A percentile compares a stretch with the other conserved stretches of the same genome.
These are phyloP conservation scores for Elaeis guineensis DNA, from an alignment of 176 grass and related monocot species.

Conservation along the genomic window DNA sequence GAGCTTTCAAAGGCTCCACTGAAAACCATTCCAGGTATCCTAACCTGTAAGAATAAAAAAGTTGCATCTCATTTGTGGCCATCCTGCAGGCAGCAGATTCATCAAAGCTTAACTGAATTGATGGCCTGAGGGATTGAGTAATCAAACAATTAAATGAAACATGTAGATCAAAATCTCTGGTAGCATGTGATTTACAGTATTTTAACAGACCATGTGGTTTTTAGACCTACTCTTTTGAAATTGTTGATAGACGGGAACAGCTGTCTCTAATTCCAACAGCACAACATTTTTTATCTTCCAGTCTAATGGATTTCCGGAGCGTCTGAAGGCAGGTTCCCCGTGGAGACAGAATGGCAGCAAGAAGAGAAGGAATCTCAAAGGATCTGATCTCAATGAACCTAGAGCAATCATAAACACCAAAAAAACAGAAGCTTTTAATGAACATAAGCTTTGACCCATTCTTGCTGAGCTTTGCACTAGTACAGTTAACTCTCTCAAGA, in stretches of 20 bases:
- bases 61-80: constrained; percentile 80
- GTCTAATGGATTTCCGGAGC: constrained; percentile 65
- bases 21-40: constrained; percentile 61
- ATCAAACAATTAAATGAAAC: constrained; percentile 10
- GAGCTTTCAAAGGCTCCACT: constrained; percentile 57
- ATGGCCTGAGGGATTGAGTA: constrained; percentile 56
- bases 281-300: constrained; percentile 81
- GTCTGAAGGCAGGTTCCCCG: constrained; percentile 71
- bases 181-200: not conserved
- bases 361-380: constrained; percentile 67
- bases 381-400: constrained; percentile 41
- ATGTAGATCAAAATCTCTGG: too few species aligned
- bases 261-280: constrained; percentile 51
- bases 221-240: constrained; percentile 86
- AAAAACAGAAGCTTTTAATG: constrained; percentile 29
- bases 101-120: constrained; percentile 72
- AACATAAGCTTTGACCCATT: constrained; percentile 59
- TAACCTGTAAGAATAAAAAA: constrained; percentile 56
- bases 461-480: constrained; percentile 42
- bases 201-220: constrained; percentile 51
- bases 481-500: constrained; percentile 42
- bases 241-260: constrained; percentile 49
- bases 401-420: constrained; percentile 56
- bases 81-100: constrained; percentile 75
- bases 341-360: constrained; percentile 53